Evolutionary conservation across 345 rosid species (phyloP), one percentile per base, ranked within the genome.

Genomic region (Bretschneidera sinensis): DNA sequence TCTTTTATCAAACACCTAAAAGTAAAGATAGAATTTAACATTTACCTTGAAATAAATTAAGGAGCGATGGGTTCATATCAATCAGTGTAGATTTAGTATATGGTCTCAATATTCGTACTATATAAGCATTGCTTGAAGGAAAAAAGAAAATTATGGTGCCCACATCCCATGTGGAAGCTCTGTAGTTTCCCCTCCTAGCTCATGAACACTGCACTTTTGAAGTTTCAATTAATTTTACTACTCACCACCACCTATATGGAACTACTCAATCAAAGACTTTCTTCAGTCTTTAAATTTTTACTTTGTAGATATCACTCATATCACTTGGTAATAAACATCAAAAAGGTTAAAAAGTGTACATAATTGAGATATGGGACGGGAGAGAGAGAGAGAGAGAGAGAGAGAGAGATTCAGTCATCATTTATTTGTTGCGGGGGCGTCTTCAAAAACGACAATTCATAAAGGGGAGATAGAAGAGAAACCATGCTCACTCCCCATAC

Each of bases 341-440:
- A 31, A 20, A 57, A 16, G 61, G 61, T 10, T 3, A 57, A 57
- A 20, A 54, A 21, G 6, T n/a, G 9, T 31, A 43, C 45, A 34
- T 45, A 24, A 20, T 54, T 25, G 17, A 14, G 21, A 47, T 31
- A 6, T 34, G 43, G 20, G 70, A 6, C 57, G 58, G 34, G 59
- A 6, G 24, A 19, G 18, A 31, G n/a, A 4, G 20, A 51, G 65
- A 35, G 56, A 21, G 23, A 45, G 25, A 45, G 13, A 50, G 15
- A n/a, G 43, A 21, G 48, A 20, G 22, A 54, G 55, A 68, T 68
- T 62, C 53, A 39, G 53, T 59, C 34, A 51, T 51, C 55, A 57
- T 45, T 70, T 43, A 25, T 24, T 57, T 51, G 59, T 2, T 16
- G 60, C 22, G 23, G 73, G 65, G 66, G 61, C 60, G 39, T 19